Conservation (phyloP, 2,329 filamentous ascomycete genomes). For the Beauveria rudraprayagi region DNA sequence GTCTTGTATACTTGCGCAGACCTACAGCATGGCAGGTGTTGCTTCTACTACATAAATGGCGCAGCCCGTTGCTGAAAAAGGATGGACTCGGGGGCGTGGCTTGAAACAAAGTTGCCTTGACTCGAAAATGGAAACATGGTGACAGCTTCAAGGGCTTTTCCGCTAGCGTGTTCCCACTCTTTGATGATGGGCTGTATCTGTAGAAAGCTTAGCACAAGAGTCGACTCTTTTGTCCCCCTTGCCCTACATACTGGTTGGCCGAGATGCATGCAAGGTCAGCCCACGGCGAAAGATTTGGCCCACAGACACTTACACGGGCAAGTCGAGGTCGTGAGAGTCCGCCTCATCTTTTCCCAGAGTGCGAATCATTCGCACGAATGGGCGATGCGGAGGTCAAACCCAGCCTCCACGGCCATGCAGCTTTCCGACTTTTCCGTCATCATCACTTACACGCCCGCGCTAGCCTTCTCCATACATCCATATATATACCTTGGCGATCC, state of each 20-base stretch:
- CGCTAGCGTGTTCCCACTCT: conserved; percentile 4
- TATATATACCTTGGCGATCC: background rate
- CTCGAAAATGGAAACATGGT: background rate
- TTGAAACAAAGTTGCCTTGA: too few relatives aligned
- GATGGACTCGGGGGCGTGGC: too few relatives aligned
- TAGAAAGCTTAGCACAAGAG: background rate
- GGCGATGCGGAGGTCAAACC: background rate
- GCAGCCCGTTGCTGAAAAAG: too few relatives aligned
- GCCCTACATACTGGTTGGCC: background rate
- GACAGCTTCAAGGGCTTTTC: conserved; percentile 9
- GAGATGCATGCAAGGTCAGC: background rate
- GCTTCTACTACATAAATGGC: too few relatives aligned
- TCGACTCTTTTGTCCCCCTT: background rate
- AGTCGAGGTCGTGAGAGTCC: background rate
- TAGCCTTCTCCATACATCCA: background rate
- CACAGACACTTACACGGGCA: background rate
- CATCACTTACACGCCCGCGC: background rate
- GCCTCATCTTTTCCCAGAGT: too few relatives aligned
- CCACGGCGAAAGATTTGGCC: background rate
- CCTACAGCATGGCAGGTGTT: background rate
- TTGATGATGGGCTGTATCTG: background rate
- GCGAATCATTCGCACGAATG: too few relatives aligned
- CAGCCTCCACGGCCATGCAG: background rate
- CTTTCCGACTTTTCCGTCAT: conserved; percentile 1
- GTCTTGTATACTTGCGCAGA: background rate